Base-by-base conservation (phyloP, 1,284 basidiomycete species). In the Butyriboletus appendiculatus region DNA sequence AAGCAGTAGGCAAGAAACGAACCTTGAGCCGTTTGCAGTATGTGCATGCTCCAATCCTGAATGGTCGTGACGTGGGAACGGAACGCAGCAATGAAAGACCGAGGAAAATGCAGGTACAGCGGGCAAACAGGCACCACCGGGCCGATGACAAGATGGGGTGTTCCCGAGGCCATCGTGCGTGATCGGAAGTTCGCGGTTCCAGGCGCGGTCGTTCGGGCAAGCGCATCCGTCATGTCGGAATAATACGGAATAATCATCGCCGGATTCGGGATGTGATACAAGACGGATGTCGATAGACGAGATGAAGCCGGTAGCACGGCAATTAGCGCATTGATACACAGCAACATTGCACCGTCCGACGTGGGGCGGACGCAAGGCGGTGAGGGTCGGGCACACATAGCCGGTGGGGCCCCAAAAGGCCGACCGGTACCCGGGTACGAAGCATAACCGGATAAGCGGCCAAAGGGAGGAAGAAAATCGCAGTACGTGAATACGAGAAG, bases 21-120 rank as follows among this genome's bases (percentile, higher is more conserved):
- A 88, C 89, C 85, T 92, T 92, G 65, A 92, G 81, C 62, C 84
- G 86, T 72, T 90, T 92, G 78, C 89, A 92, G 65, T 90, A 82
- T 10, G 80, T 86, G 69, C 89, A 92, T 40, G 89, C 89, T 57
- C 89, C 88, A 55, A 86, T 84, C 49, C 88, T 91, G 68, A 50
- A 59, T 20, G 38, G 24, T 42, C 41, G 30, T 56, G 26, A 54
- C 47, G 44, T 53, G 26, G 35, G 37, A 52, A 33, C 11, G 38
- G 37, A 52, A 33, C 11, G 24, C 18, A 48, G 53, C 41, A 50
- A 50, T 40, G 28, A 43, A 43, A n/a, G 46, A 49, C 56, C 48
- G 50, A 48, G 18, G 26, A 30, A 45, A 50, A 34, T 26, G 41
- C 12, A 65, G 40, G 44, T 11, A 53, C 42, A 24, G 52, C 47